Conservation (phyloP, 352 stramenopile genomes). For the Phytophthora hibernalis region DNA sequence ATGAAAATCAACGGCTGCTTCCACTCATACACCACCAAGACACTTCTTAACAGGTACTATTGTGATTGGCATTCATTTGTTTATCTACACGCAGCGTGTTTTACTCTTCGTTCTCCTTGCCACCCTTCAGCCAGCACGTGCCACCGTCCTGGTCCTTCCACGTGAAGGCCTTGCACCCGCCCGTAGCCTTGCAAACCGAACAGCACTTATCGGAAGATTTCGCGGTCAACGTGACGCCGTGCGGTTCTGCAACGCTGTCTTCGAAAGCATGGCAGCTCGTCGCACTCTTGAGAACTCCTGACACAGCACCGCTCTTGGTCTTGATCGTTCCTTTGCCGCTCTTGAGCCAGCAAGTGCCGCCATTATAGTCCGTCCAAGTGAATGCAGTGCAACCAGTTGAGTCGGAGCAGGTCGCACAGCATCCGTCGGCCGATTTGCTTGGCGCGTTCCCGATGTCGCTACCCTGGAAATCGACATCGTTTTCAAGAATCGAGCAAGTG, state of each 20-base stretch:
- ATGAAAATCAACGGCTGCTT: conserved; percentile 13
- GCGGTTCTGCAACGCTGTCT: conserved; percentile 34
- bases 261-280: conserved; percentile 22
- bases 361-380: conserved; percentile 56
- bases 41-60: conserved; percentile 35
- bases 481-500: conserved; percentile 37
- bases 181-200: conserved; percentile 34
- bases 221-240: conserved; percentile 25
- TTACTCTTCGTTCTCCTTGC: conserved; percentile 35
- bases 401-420: conserved; percentile 43
- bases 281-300: conserved; percentile 22
- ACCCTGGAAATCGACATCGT: conserved; percentile 54
- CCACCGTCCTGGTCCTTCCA: conserved; percentile 58
- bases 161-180: conserved; percentile 53
- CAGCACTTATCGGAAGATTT: conserved; percentile 42
- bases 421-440: conserved; percentile 42
- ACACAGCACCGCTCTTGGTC: conserved; percentile 22
- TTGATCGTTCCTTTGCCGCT: conserved; percentile 36
- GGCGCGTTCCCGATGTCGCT: conserved; percentile 40
- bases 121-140: conserved; percentile 67
- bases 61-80: conserved; percentile 32
- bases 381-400: conserved; percentile 44
- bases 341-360: conserved; percentile 67
- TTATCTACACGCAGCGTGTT: conserved; percentile 8
- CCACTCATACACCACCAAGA: conserved; percentile 13